Evolutionary conservation across 257 asterid genomes (phyloP).

Genomic region (Fraxinus cuspidata): DNA sequence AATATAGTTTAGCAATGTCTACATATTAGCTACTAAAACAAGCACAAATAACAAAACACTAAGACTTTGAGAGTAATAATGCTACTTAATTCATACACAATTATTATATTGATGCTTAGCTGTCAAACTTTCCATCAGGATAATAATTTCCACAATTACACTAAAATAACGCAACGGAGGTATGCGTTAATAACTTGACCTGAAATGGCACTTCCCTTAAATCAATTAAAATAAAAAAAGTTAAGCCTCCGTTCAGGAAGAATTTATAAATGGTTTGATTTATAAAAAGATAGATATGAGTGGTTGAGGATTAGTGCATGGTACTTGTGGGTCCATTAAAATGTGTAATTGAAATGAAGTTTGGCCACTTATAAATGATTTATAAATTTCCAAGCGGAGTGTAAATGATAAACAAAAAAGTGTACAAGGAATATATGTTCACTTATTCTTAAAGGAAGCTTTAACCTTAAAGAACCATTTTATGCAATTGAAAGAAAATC

Average conservation of each 20-base stretch:
- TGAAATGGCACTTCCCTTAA: neutral
- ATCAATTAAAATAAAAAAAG: neutral
- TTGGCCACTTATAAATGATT: no score
- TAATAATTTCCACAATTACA: neutral
- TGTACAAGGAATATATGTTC: neutral
- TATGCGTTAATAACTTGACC: neutral
- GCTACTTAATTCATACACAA: neutral
- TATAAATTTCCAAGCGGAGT: no score
- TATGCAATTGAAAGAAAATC: neutral
- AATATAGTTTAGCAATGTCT: neutral
- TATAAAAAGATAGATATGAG: no score
- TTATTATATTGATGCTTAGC: neutral
- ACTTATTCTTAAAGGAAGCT: neutral
- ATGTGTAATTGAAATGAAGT: no score
- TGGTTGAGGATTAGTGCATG: no score
- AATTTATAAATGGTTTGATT: no score
- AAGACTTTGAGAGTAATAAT: neutral
- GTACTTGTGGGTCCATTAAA: no score
- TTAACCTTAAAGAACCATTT: neutral
- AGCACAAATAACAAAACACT: neutral
- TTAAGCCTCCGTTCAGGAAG: no score
- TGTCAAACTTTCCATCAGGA: neutral
- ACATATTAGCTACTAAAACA: neutral
- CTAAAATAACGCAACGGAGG: neutral
- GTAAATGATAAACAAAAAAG: neutral